phyloP scores from a whole-genome alignment of 495 filamentous ascomycete genomes.

The Penicillium diatomitis region DNA sequence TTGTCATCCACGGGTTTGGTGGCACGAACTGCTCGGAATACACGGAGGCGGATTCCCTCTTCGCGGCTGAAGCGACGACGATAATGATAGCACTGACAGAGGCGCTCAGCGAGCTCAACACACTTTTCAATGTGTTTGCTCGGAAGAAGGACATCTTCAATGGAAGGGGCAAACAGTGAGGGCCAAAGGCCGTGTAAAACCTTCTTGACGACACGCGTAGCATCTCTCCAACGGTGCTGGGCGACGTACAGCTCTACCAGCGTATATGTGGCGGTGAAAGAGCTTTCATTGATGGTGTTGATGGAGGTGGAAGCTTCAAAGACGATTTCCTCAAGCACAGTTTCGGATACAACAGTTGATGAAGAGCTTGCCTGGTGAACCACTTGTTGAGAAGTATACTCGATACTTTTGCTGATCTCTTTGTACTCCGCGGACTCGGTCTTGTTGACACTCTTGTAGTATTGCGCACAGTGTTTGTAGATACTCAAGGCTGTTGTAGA shows the following conservation, averaged over 20 bases:
- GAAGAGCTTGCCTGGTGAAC: constrained; percentile 17
- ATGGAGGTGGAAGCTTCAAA: constrained; percentile 21
- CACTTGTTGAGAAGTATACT: constrained; percentile 16
- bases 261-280: constrained; percentile 19
- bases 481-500: constrained; percentile 23
- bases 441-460: constrained; percentile 19
- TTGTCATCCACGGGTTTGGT: constrained; percentile 24
- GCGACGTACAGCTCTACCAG: constrained; percentile 21
- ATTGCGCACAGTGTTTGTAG: constrained; percentile 24
- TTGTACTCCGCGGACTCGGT: constrained; percentile 19
- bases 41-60: constrained; percentile 25
- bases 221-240: constrained; percentile 33
- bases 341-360: constrained; percentile 19
- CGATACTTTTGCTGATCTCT: constrained; percentile 23
- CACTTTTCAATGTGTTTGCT: constrained; percentile 17
- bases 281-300: constrained; percentile 18
- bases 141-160: constrained; percentile 26
- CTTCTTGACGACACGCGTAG: constrained; percentile 25
- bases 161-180: constrained; percentile 21
- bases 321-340: constrained; percentile 24
- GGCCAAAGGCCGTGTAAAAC: constrained; percentile 27
- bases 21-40: constrained; percentile 23
- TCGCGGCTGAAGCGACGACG: constrained; percentile 26
- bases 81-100: constrained; percentile 27
- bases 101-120: constrained; percentile 21